phyloP scores from a whole-genome alignment of 257 asterid genomes.

The Solanum tarijense region DNA sequence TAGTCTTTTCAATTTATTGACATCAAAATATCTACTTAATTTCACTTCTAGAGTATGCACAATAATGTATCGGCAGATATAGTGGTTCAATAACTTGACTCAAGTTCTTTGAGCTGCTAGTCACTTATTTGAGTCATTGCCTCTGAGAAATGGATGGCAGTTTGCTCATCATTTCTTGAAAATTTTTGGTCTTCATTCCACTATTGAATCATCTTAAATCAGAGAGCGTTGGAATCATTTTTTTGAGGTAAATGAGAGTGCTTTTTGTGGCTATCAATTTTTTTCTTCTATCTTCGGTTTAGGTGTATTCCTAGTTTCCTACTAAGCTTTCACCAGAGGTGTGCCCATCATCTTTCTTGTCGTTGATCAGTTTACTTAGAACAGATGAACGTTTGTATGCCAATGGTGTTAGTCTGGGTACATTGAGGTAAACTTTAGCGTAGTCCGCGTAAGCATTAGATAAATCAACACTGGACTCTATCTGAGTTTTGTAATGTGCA shows the following conservation, averaged over 20 bases:
- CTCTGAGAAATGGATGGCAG: background rate
- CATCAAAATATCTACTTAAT: background rate
- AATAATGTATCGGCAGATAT: background rate
- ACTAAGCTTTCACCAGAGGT: background rate
- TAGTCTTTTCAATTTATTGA: no score
- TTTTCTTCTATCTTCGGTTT: background rate
- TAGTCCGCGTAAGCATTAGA: background rate
- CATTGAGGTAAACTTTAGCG: background rate
- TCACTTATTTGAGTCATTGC: background rate
- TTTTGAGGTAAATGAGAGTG: background rate
- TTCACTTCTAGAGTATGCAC: background rate
- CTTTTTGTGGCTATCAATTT: background rate
- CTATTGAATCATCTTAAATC: background rate
- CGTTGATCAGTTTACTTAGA: background rate
- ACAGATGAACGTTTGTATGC: background rate
- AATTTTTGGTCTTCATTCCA: background rate
- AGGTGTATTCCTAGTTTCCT: background rate
- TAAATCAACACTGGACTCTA: background rate
- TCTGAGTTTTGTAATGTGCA: background rate
- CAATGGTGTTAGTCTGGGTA: background rate
- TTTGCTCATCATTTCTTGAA: background rate
- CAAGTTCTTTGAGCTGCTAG: background rate
- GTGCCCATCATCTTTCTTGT: background rate
- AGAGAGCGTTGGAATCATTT: background rate
- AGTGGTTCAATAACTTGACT: background rate